Evolutionary conservation across 176 grass and related monocot species (phyloP).

Genomic region (Rhynchospora breviuscula): DNA sequence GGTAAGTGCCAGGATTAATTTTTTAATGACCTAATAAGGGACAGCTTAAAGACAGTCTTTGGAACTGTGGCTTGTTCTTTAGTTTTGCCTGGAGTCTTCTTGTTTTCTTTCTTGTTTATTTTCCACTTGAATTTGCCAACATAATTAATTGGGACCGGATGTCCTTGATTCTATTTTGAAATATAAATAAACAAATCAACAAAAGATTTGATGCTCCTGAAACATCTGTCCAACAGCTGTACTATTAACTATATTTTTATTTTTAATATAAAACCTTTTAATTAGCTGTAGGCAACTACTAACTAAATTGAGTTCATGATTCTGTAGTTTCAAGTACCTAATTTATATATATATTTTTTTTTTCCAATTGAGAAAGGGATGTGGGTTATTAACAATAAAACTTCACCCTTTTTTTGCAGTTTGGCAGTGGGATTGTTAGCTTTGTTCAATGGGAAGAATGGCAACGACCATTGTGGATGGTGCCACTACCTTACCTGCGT

Average conservation of each 20-base stretch:
- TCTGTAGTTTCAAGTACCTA: constrained; percentile 7
- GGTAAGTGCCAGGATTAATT: constrained; percentile 32
- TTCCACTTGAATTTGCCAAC: neutral
- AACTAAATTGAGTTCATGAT: neutral
- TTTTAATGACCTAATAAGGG: neutral
- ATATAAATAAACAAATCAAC: neutral
- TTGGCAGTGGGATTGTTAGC: constrained; percentile 46
- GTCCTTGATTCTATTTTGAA: neutral
- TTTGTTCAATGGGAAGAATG: constrained; percentile 53
- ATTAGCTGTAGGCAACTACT: neutral
- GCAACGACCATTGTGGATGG: constrained; percentile 73
- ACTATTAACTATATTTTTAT: neutral
- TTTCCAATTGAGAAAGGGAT: neutral
- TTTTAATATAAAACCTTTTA: constrained; percentile 8
- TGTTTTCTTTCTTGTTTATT: neutral
- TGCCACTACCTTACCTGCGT: constrained; percentile 79
- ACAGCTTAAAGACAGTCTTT: neutral
- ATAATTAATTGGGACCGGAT: neutral
- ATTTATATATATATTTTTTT: neutral
- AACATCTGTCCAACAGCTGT: constrained; percentile 6
- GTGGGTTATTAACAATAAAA: neutral
- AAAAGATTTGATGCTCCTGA: neutral
- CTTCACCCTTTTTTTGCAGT: constrained; percentile 16
- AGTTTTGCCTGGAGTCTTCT: neutral
- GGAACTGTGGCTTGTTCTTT: neutral